phyloP scores from a whole-genome alignment of 1,284 basidiomycete genomes.

The Mycena sp. region DNA sequence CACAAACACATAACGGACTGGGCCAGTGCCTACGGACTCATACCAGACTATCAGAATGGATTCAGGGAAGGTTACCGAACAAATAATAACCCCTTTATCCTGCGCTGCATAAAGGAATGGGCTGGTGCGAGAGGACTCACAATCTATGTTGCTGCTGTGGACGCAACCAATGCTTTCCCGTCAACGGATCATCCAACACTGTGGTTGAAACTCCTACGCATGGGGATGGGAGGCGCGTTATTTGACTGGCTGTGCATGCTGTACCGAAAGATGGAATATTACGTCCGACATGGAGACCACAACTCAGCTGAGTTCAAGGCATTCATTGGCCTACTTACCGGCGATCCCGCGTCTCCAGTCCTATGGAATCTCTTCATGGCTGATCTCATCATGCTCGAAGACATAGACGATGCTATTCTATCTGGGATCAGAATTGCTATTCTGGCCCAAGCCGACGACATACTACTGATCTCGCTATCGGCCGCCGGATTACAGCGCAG shows the following conservation, averaged over 20 bases:
- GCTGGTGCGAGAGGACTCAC: conserved; percentile 4
- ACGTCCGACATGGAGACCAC: not conserved
- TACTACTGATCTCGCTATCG: not conserved
- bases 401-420: not conserved
- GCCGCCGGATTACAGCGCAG: not conserved
- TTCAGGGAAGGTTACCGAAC: not conserved
- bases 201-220: conserved; percentile 25
- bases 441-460: not conserved
- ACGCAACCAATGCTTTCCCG: conserved; percentile 34
- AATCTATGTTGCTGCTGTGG: conserved; percentile 29
- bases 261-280: too few species aligned
- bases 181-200: too few species aligned
- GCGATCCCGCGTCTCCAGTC: not conserved
- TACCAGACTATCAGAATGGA: not conserved
- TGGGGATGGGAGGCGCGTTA: conserved; percentile 23
- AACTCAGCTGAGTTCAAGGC: conserved; percentile 29
- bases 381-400: not conserved
- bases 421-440: not conserved
- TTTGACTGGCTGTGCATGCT: conserved; percentile 32
- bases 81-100: too few species aligned
- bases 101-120: conserved; percentile 1
- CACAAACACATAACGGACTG: not conserved
- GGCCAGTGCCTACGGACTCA: not conserved
- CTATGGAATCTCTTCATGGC: not conserved
- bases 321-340: conserved; percentile 36